Conservation (phyloP, 805 yeast species). For the Lipomyces orientalis region DNA sequence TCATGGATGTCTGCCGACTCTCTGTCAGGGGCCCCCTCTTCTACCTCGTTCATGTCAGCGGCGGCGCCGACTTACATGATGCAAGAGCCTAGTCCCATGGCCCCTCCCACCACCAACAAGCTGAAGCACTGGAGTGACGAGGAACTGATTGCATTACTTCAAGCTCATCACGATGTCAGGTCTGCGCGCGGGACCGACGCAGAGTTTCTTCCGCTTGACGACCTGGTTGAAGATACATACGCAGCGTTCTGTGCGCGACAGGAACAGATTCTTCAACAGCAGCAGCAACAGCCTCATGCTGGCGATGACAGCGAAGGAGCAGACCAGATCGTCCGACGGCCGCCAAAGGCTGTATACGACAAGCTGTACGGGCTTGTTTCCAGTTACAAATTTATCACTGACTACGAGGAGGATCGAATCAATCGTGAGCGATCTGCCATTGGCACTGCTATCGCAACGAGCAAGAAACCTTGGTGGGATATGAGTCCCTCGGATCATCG, state of each 20-base stretch:
- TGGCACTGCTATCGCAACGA: constrained; percentile 15
- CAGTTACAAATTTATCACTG: constrained; percentile 34
- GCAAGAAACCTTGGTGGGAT: constrained; percentile 36
- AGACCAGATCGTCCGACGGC: constrained; percentile 23
- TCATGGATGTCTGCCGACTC: constrained; percentile 35
- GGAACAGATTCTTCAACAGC: constrained; percentile 24
- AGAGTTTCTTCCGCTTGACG: constrained; percentile 31
- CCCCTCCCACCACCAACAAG: constrained; percentile 22
- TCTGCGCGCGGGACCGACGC: constrained; percentile 30
- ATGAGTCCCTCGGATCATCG: constrained; percentile 32
- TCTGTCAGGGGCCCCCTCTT: constrained; percentile 5
- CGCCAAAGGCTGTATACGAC: constrained; percentile 34
- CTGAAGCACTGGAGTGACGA: constrained; percentile 34
- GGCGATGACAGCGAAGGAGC: constrained; percentile 10
- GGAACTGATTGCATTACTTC: constrained; percentile 30
- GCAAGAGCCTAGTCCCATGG: constrained; percentile 10
- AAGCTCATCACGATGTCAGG: constrained; percentile 35
- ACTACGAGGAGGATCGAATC: constrained; percentile 34
- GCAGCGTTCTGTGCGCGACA: constrained; percentile 28
- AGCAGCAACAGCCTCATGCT: constrained; percentile 14
- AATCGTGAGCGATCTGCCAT: constrained; percentile 23
- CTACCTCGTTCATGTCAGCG: constrained; percentile 20
- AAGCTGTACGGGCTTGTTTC: constrained; percentile 31
- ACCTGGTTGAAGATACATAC: constrained; percentile 33
- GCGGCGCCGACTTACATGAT: constrained; percentile 11